Evolutionary conservation across 768 basidiomycete species (phyloP), one percentile per base, ranked within the genome.

Genomic region (Auriscalpium orientale): DNA sequence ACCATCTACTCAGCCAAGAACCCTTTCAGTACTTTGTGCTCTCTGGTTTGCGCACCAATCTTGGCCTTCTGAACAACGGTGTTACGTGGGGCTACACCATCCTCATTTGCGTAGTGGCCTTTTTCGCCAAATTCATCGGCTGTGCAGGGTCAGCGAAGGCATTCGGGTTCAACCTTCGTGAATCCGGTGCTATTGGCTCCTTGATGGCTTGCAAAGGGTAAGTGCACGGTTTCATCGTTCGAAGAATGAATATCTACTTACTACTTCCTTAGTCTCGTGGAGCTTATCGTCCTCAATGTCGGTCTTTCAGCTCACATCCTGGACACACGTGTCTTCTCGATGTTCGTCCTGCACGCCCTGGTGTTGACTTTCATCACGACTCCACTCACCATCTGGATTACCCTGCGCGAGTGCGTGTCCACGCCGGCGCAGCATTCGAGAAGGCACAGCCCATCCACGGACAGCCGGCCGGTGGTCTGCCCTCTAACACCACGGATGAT

Each of bases 171-270:
- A 81, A 76, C 44, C 76, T 72, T 70, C 77, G 93, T n/a, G 92
- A 95, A 69, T 74, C 84, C 1, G 82, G 83, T 21, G 90, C 92
- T 6, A 85, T 95, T 56, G 93, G 93, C 3, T 78, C 85, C 50
- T 71, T 97, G 22, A 97, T 97, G 93, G 83, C 82, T 68, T 92
- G 90, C 74, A 91, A 95, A 72, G 91, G 90, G 86, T 87, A 56
- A 48, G 79, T 70, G 18, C 47, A 44, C 33, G 12, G 38, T 18
- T 45, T 37, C 37, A 46, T 57, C 37, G 11, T 44, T 18, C 34
- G 36, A n/a, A 12, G 15, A 49, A 21, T 9, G 37, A 53, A 40
- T 7, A 28, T 28, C 1, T 28, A 28, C 28, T 28, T 28, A 28
- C 28, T 28, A 4, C 28, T 28, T 55, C 21, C 10, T 22, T 56